Evolutionary conservation across 2,329 filamentous ascomycete species (phyloP), one percentile per base, ranked within the genome.

Genomic region (Colletotrichum nymphaeae): DNA sequence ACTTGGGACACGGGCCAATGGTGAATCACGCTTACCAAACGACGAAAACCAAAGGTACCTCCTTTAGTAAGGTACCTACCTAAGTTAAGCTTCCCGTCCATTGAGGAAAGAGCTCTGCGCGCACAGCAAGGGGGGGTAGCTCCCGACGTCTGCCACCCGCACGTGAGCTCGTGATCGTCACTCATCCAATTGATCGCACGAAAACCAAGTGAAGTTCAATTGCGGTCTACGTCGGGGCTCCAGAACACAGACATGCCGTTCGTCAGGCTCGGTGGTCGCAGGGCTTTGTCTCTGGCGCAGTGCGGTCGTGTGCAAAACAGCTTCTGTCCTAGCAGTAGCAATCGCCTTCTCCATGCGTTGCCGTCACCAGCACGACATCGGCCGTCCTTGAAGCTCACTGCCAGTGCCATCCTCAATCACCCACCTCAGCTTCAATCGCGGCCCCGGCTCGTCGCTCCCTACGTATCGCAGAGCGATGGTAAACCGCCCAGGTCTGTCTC

Each of bases 181-280:
- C 5, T n/a, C 5, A 55, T 53, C 30, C 30, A 56, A 22, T 8
- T 22, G n/a, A 32, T 49, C 62, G 30, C 19, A 37, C 32, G 30
- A 30, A 64, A 35, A 32, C 63, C 42, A 57, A 67, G 42, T 56
- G 63, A 56, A 42, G 55, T 16, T 67, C 53, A 42, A 49, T 9
- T 59, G 53, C 28, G 32, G 63, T 60, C 30, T 12, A 56, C 56
- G 55, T 60, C 42, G 46, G 46, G 46, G 63, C 63, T 67, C 30
- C 9, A 46, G 63, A 16, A 67, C 24, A 26, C 55, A 14, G 67
- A 60, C 9, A 71, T 67, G 55, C 16, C 46, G 63, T 26, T 60
- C 32, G 42, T 69, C 6, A 71, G 68, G 68, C 46, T 67, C 24
- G 46, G 63, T 59, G 46, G 53, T 16, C 42, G 68, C 46, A 72